These are phyloP conservation scores for Samsoniella hepiali DNA, from an alignment of 2,329 filamentous ascomycete genomes.

Conservation along the genomic window DNA sequence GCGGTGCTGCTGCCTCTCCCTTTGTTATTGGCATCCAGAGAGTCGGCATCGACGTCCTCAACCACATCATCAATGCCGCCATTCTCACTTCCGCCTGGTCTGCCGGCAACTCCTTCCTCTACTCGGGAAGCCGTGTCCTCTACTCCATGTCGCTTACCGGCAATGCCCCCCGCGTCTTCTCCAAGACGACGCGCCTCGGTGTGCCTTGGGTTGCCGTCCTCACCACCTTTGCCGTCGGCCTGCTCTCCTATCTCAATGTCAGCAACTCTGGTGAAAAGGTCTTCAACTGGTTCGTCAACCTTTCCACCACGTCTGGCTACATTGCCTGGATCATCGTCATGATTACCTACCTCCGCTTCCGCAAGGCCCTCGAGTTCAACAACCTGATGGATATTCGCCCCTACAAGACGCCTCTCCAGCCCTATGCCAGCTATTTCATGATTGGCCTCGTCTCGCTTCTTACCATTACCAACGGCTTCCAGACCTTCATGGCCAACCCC, in stretches of 20 bases:
- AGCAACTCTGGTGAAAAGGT: slow-evolving; percentile 60
- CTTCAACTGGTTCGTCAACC: slow-evolving; percentile 69
- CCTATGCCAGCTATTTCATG: slow-evolving; percentile 62
- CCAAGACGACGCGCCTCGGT: slow-evolving; percentile 56
- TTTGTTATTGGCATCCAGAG: slow-evolving; percentile 66
- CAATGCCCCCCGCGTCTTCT: slow-evolving; percentile 62
- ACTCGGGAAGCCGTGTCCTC: slow-evolving; percentile 66
- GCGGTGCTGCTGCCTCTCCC: slow-evolving; percentile 54
- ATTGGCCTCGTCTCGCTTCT: slow-evolving; percentile 58
- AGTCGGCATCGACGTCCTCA: slow-evolving; percentile 60
- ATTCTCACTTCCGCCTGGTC: slow-evolving; percentile 65
- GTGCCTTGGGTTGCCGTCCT: slow-evolving; percentile 57
- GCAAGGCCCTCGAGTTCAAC: slow-evolving; percentile 51
- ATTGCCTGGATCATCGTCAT: slow-evolving; percentile 60
- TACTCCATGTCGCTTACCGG: slow-evolving; percentile 65
- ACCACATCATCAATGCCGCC: slow-evolving; percentile 65
- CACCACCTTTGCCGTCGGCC: slow-evolving; percentile 55
- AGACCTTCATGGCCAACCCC: slow-evolving; percentile 64
- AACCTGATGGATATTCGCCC: slow-evolving; percentile 49
- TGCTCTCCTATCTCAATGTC: slow-evolving; percentile 68
- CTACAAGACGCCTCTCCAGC: slow-evolving; percentile 51
- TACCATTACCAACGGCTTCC: slow-evolving; percentile 72
- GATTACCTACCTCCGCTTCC: slow-evolving; percentile 58
- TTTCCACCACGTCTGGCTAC: slow-evolving; percentile 61
- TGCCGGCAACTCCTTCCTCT: slow-evolving; percentile 59